Base-by-base conservation (phyloP, 306 rosid genomes). In the Quercus suber region DNA sequence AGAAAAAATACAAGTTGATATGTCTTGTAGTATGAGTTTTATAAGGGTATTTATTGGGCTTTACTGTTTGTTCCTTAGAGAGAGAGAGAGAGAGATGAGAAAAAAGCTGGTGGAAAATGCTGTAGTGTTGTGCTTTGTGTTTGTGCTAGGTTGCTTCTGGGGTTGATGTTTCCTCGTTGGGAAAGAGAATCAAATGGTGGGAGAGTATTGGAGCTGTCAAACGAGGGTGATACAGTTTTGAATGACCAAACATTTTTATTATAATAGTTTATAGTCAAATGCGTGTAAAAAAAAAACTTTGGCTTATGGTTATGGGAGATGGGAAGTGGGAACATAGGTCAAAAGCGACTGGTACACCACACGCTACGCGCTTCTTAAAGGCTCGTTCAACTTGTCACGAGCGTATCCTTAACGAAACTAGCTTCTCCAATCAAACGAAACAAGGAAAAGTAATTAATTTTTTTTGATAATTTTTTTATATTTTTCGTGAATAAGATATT, bases 171-270 rank as follows among this genome's bases (percentile, higher is more conserved):
- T 15, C 71, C 9, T 28, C 67, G 35, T 37, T 15, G 37, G 53
- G 43, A 76, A 57, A 70, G 69, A 25, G 5, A 74, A 20, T 49
- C 53, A 49, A 49, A 49, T 49, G 53, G 45, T 45, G 55, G 49
- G 35, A 12, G 57, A 3, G 28, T 12, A 43, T 14, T 17, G 69
- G 71, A 75, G 83, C 83, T 77, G 83, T 71, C 82, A 77, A 73
- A 80, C 61, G 75, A 53, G 58, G 76, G 74, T 10, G 17, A 3
- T 10, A 10, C 53, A 49, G 53, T 49, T 49, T 12, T 49, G 13
- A 13, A 49, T 10, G 15, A 49, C 14, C 17, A 21, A 4, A 18
- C 37, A 0, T 1, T 5, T 11, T 9, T 14, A 4, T 10, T 27
- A 4, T 5, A 2, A 2, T 61, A 27, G 2, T 61, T 27, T 13